These are phyloP conservation scores for Cercospora sp. DNA, from an alignment of 2,329 filamentous ascomycete species.

Conservation along the genomic window DNA sequence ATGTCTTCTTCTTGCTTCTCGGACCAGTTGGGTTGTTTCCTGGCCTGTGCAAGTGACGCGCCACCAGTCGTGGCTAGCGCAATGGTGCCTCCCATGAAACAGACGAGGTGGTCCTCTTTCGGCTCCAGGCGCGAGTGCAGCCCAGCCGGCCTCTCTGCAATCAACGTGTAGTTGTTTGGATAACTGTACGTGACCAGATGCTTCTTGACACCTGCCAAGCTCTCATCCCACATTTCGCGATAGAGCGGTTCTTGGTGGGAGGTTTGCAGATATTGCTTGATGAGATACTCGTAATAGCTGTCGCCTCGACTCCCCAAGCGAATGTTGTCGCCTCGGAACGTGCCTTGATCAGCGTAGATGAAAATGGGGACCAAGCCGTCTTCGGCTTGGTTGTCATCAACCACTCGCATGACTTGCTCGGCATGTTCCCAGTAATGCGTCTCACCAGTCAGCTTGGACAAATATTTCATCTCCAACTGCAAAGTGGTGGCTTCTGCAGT, in stretches of 20 bases:
- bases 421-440: conserved; percentile 87
- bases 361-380: conserved; percentile 92
- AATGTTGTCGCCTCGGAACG: conserved; percentile 82
- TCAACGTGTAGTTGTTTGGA: conserved; percentile 77
- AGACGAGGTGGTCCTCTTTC: conserved; percentile 98
- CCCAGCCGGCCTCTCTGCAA: conserved; percentile 80
- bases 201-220: conserved; percentile 81
- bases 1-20: conserved; percentile 83
- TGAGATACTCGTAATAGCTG: conserved; percentile 98
- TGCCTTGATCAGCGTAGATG: conserved; percentile 74
- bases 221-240: conserved; percentile 87
- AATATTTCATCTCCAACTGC: conserved; percentile 95
- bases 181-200: conserved; percentile 88
- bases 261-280: conserved; percentile 97
- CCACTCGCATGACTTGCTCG: conserved; percentile 86
- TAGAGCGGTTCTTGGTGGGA: conserved; percentile 83
- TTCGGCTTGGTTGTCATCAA: conserved; percentile 75
- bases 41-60: conserved; percentile 70
- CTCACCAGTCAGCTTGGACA: conserved; percentile 92
- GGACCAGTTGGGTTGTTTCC: conserved; percentile 69
- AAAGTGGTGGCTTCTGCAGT: conserved; percentile 90
- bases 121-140: conserved; percentile 66
- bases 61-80: conserved; percentile 84
- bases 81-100: conserved; percentile 96
- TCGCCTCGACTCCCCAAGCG: conserved; percentile 91